Percentiles rank a stretch among this genome's conserved stretches.
Conservation (phyloP, 768 basidiomycete species). For the Pholiota conissans region DNA sequence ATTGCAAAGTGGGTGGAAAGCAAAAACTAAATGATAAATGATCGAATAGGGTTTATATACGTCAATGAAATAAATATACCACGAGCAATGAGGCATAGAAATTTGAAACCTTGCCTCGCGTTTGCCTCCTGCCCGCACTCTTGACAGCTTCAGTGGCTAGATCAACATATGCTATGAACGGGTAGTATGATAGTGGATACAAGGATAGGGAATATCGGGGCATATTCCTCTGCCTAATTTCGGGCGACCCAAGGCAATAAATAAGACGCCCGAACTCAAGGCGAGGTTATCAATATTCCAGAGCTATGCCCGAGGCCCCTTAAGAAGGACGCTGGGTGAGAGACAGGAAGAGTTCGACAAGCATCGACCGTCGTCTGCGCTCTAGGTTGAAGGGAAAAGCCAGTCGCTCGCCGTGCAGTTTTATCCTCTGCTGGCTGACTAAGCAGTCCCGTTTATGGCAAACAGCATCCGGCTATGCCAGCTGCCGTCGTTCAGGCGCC, state of each 20-base stretch:
- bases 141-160: conserved; percentile 7
- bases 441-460: conserved; percentile 24
- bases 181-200: conserved; percentile 13
- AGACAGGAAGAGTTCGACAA: conserved; percentile 61
- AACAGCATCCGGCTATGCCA: conserved; percentile 6
- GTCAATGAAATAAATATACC: conserved; percentile 20
- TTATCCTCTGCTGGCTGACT: conserved; percentile 40
- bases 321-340: conserved; percentile 48
- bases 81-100: conserved; percentile 14
- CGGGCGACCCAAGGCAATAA: conserved; percentile 56
- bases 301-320: conserved; percentile 46
- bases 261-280: conserved; percentile 77
- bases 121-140: conserved; percentile 13
- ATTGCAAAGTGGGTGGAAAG: conserved; percentile 15
- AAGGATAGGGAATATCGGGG: conserved; percentile 15
- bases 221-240: conserved; percentile 83
- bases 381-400: conserved; percentile 43
- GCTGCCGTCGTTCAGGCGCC: neutral
- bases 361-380: conserved; percentile 78
- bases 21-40: conserved; percentile 19
- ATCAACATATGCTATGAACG: conserved; percentile 4
- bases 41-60: conserved; percentile 27
- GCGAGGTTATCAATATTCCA: conserved; percentile 69
- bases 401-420: conserved; percentile 11
- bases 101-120: conserved; percentile 16